Evolutionary conservation across 2,329 filamentous ascomycete genomes (phyloP), one percentile per base, ranked within the genome.

Genomic region (Colletotrichum sp.): DNA sequence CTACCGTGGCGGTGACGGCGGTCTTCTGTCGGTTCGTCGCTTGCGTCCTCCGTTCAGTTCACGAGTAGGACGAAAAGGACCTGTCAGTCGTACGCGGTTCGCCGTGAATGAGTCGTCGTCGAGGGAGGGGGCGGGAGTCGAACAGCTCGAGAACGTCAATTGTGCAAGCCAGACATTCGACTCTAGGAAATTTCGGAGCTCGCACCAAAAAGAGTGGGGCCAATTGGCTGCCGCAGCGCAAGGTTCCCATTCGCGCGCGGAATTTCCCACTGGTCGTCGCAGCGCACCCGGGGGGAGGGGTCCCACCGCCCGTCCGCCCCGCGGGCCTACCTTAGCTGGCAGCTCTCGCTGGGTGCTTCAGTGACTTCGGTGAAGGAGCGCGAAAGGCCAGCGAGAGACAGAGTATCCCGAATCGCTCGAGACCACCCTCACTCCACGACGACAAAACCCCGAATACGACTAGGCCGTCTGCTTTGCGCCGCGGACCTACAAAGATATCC

Each of bases 161-260:
- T 22, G 69, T 30, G 55, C 61, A 52, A 25, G 3, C 25, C 34
- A 63, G 55, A n/a, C 71, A 27, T 57, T 68, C 57, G 27, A 68
- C 19, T 57, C 25, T 48, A 61, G 75, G 68, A 75, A 77, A 77
- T 75, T 77, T 77, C 68, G 75, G 75, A 77, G 63, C 72, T 68
- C n/a, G 27, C 22, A 32, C 34, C 19, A 66, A 34, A 39, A 64
- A 22, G 34, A 63, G 55, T 68, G 70, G 73, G 11, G n/a, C 39
- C 65, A 25, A 71, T 55, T 66, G 74, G 61, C 48, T 68, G 30
- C 34, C 16, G 3, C 59, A 27, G 15, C 27, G 30, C 19, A 63
- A 55, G 15, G 34, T 36, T 64, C 36, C 30, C 61, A 36, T 27
- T 52, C 8, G 44, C n/a, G 30, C 59, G 64, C 72, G 72, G 75